phyloP scores from a whole-genome alignment of 208 protist genomes.

The Blastocrithidia nonstop region DNA sequence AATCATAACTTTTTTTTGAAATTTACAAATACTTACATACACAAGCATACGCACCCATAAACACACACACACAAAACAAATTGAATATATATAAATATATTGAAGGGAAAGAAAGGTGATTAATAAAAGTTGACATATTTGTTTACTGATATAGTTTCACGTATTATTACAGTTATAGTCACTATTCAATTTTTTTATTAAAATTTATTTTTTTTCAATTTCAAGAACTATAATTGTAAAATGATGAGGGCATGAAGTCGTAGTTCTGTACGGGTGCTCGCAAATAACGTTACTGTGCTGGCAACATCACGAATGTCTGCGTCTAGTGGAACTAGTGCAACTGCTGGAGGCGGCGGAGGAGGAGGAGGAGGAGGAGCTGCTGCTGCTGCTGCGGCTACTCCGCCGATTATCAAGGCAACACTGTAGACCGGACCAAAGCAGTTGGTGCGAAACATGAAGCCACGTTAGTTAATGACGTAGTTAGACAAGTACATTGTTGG shows the following conservation, averaged over 20 bases:
- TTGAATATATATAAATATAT: neutral
- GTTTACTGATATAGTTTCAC: conserved; percentile 2
- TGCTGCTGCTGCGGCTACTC: conserved; percentile 22
- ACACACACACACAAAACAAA: neutral
- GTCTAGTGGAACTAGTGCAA: too few species aligned
- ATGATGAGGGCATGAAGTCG: too few species aligned
- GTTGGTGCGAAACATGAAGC: conserved; percentile 80
- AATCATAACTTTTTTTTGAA: too few species aligned
- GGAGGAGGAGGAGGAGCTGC: too few species aligned
- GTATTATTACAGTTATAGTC: neutral
- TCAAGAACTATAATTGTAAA: too few species aligned
- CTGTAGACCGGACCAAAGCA: conserved; percentile 12
- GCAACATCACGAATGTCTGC: too few species aligned
- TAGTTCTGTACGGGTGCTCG: too few species aligned
- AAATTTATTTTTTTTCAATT: too few species aligned
- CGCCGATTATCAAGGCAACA: conserved; percentile 10
- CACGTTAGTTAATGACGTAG: conserved; percentile 86
- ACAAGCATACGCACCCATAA: neutral
- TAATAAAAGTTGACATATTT: too few species aligned
- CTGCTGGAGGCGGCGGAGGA: too few species aligned
- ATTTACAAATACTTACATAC: neutral
- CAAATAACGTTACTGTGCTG: too few species aligned
- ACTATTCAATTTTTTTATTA: conserved; percentile 2
- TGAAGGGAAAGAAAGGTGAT: too few species aligned
- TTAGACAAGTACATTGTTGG: conserved; percentile 96